These are phyloP conservation scores for Berkeleyomyces rouxiae DNA, from an alignment of 2,329 filamentous ascomycete genomes.

Conservation along the genomic window DNA sequence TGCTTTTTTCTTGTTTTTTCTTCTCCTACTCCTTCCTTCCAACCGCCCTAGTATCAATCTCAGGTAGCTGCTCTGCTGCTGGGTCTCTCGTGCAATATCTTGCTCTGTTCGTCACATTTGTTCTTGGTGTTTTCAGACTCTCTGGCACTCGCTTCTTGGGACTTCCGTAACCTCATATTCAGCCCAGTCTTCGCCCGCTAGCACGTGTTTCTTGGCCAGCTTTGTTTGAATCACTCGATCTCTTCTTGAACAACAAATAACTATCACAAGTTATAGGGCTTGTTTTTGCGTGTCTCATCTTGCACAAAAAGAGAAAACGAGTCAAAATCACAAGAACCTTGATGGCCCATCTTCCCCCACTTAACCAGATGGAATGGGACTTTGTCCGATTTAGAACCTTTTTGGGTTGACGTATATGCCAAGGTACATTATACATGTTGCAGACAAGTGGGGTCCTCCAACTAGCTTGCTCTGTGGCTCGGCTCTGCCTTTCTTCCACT, in stretches of 20 bases:
- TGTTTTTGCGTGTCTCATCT: not conserved
- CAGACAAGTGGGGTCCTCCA: constrained; percentile 4
- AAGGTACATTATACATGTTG: not conserved
- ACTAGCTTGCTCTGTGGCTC: not conserved
- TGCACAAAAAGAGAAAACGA: not conserved
- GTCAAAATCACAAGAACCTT: constrained; percentile 7
- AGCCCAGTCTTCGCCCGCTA: not conserved
- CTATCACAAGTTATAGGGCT: not conserved
- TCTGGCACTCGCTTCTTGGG: not conserved
- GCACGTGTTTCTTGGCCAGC: not conserved
- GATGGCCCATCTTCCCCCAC: constrained; percentile 8
- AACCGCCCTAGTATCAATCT: not conserved
- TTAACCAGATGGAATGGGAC: constrained; percentile 6
- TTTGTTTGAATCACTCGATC: too few relatives aligned
- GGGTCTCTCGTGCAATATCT: not conserved
- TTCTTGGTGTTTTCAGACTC: not conserved
- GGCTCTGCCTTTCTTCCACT: not conserved
- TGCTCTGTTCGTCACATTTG: not conserved
- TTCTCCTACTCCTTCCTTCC: not conserved
- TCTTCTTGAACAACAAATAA: too few relatives aligned
- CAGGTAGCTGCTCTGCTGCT: not conserved
- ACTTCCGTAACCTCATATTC: not conserved
- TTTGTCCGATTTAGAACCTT: not conserved
- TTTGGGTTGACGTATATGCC: not conserved
- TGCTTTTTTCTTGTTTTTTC: not conserved